A percentile compares a stretch with the other conserved stretches of the same genome.
Conservation (phyloP, 2,329 filamentous ascomycete genomes). For the Fonsecaea pedrosoi region DNA sequence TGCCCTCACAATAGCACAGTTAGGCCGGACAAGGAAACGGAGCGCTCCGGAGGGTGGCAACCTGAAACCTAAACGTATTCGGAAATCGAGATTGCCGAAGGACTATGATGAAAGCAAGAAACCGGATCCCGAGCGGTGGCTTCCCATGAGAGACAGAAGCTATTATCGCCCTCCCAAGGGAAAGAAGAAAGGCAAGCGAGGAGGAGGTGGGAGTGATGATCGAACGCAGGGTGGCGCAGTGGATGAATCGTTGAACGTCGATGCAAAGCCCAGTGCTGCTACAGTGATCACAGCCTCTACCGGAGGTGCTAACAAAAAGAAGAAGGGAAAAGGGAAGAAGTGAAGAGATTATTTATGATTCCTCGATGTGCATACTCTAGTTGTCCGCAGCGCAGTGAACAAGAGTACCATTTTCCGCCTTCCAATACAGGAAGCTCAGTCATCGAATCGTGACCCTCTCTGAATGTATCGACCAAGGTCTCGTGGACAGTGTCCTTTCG, state of each 20-base stretch:
- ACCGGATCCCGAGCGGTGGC: slow-evolving; percentile 89
- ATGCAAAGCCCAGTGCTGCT: slow-evolving; percentile 53
- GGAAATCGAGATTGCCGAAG: slow-evolving; percentile 56
- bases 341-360: slow-evolving; percentile 32
- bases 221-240: slow-evolving; percentile 85
- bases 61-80: slow-evolving; percentile 51
- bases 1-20: slow-evolving; percentile 40
- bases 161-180: slow-evolving; percentile 83
- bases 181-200: slow-evolving; percentile 86
- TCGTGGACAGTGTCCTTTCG: not conserved
- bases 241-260: slow-evolving; percentile 67
- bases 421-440: not conserved
- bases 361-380: not conserved
- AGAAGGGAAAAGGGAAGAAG: slow-evolving; percentile 59
- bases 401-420: not conserved
- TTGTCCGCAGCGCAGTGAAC: not conserved
- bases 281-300: slow-evolving; percentile 44
- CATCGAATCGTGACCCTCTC: not conserved
- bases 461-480: not conserved
- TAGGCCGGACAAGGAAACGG: slow-evolving; percentile 49
- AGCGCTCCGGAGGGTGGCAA: slow-evolving; percentile 45
- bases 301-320: slow-evolving; percentile 54
- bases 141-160: slow-evolving; percentile 86
- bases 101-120: slow-evolving; percentile 69
- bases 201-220: slow-evolving; percentile 61